Conservation (phyloP, 306 rosid species). For the Mimosa bimucronata region DNA sequence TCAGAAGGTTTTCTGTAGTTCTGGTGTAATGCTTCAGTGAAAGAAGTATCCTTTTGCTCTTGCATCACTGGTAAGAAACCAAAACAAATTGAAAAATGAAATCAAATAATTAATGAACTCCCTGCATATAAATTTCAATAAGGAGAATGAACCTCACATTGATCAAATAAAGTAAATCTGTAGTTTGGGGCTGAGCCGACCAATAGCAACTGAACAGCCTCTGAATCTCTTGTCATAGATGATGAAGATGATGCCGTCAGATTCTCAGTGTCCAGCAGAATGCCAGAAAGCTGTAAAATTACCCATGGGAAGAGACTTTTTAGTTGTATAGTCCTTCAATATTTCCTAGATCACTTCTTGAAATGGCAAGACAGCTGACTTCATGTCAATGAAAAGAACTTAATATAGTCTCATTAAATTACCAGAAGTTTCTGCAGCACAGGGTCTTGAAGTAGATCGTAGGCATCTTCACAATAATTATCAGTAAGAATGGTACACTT, state of each 20-base stretch:
- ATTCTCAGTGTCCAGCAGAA: constrained; percentile 82
- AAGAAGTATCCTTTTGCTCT: constrained; percentile 58
- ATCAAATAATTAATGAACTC: constrained; percentile 20
- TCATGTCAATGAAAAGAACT: neutral
- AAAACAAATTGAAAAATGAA: constrained; percentile 25
- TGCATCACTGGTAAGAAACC: constrained; percentile 62
- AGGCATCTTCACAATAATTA: constrained; percentile 91
- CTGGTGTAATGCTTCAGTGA: constrained; percentile 62
- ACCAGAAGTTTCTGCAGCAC: constrained; percentile 84
- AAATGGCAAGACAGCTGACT: neutral
- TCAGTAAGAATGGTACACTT: constrained; percentile 87
- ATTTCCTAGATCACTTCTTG: constrained; percentile 12
- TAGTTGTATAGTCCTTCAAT: constrained; percentile 8
- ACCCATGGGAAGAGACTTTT: constrained; percentile 22
- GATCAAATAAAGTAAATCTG: constrained; percentile 71
- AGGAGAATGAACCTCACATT: constrained; percentile 49
- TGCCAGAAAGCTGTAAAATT: constrained; percentile 77
- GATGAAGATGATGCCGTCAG: constrained; percentile 56
- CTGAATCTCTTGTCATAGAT: constrained; percentile 86
- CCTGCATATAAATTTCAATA: constrained; percentile 27
- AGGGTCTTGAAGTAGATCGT: constrained; percentile 77
- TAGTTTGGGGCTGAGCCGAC: constrained; percentile 74
- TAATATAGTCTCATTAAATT: constrained; percentile 15
- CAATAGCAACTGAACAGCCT: constrained; percentile 80
- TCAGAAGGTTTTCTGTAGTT: constrained; percentile 60